These are phyloP conservation scores for Rhodamnia rubescens DNA, from an alignment of 345 rosid genomes.

Conservation along the genomic window DNA sequence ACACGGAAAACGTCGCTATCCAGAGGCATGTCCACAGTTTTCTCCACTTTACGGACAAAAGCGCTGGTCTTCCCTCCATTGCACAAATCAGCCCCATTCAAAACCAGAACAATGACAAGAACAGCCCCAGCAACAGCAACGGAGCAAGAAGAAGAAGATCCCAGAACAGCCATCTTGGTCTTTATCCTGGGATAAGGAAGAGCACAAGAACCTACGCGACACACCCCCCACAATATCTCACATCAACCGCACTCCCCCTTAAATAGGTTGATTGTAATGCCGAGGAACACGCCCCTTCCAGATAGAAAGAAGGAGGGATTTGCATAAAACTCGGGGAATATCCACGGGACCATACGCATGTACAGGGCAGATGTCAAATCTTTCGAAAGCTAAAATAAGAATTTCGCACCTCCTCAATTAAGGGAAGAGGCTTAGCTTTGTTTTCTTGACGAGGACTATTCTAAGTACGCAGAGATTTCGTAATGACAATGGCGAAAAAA, in stretches of 20 bases:
- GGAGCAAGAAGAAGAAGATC: background rate
- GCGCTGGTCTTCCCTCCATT: constrained; percentile 66
- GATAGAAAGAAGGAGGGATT: background rate
- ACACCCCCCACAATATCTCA: background rate
- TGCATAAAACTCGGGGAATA: background rate
- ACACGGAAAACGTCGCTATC: constrained; percentile 58
- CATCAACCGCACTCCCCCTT: background rate
- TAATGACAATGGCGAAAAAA: background rate
- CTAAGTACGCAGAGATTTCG: background rate
- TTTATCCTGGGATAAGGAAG: background rate
- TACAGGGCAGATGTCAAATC: background rate
- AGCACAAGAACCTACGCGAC: background rate
- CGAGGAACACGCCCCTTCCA: background rate
- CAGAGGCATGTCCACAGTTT: constrained; percentile 60
- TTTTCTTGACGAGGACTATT: background rate
- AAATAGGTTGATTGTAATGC: background rate
- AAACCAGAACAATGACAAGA: constrained; percentile 22
- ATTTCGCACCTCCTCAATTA: background rate
- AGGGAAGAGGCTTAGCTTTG: background rate
- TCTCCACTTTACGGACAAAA: constrained; percentile 43
- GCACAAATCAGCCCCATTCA: constrained; percentile 27
- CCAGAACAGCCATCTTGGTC: constrained; percentile 11
- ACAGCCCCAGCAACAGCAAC: background rate
- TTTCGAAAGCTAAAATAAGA: background rate
- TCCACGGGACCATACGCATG: background rate